These are phyloP conservation scores for Conticribra guillardii DNA, from an alignment of 108 stramenopile genomes.

Conservation along the genomic window DNA sequence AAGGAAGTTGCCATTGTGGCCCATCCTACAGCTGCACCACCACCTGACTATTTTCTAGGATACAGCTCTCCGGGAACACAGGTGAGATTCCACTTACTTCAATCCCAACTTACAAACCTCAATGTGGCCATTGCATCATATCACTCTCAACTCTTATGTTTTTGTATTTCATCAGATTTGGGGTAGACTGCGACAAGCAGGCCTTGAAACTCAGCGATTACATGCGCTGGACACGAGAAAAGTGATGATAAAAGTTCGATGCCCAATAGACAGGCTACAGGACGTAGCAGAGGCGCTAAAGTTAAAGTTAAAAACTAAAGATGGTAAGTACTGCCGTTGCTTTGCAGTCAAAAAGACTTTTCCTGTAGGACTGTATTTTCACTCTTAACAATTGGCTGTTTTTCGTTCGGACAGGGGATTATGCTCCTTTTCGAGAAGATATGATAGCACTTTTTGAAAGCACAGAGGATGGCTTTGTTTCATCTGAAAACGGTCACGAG, in stretches of 20 bases:
- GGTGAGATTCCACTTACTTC: slow-evolving; percentile 10
- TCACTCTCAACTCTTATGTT: neutral
- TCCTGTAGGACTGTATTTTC: no score
- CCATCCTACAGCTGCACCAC: slow-evolving; percentile 60
- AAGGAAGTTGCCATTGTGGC: slow-evolving; percentile 49
- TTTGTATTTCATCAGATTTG: slow-evolving; percentile 62
- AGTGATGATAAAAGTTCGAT: slow-evolving; percentile 91
- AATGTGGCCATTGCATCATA: neutral
- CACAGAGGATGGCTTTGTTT: slow-evolving; percentile 60
- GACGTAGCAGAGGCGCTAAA: slow-evolving; percentile 92
- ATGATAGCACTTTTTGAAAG: slow-evolving; percentile 61
- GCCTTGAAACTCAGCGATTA: slow-evolving; percentile 86
- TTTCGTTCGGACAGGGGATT: slow-evolving; percentile 33
- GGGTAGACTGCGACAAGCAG: slow-evolving; percentile 87
- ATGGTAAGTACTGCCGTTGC: no score
- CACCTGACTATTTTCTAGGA: slow-evolving; percentile 71
- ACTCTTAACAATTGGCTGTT: no score
- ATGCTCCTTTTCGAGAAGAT: slow-evolving; percentile 83
- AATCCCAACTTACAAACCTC: neutral
- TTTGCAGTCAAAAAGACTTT: no score
- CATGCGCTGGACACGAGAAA: slow-evolving; percentile 69
- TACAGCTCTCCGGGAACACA: slow-evolving; percentile 82
- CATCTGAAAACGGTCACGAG: slow-evolving; percentile 55
- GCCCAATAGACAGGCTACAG: slow-evolving; percentile 83
- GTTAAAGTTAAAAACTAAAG: slow-evolving; percentile 78